Conservation (phyloP, 106 monocot species). For the Dioscorea zingiberensis region DNA sequence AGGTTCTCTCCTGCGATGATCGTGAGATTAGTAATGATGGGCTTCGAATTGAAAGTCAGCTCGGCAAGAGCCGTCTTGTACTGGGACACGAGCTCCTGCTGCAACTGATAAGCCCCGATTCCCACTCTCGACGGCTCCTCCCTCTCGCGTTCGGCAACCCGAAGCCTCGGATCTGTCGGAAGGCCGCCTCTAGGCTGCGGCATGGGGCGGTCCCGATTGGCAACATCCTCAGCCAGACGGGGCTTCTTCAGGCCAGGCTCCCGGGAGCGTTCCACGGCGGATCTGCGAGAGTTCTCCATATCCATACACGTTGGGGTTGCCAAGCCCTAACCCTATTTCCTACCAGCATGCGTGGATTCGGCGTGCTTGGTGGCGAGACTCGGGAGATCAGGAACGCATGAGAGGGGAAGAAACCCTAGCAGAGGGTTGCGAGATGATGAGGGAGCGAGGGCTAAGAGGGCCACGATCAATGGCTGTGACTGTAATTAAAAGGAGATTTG, state of each 20-base stretch:
- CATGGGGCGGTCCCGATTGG: background rate
- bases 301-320: constrained; percentile 16
- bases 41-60: constrained; percentile 97
- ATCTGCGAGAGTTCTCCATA: constrained; percentile 51
- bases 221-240: constrained; percentile 17
- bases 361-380: too few relatives aligned
- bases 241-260: constrained; percentile 32
- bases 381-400: background rate
- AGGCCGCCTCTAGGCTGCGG: background rate
- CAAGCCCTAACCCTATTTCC: constrained; percentile 10
- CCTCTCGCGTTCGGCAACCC: constrained; percentile 1
- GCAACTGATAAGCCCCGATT: constrained; percentile 18
- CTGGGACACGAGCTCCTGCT: constrained; percentile 64
- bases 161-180: constrained; percentile 1
- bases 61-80: constrained; percentile 86
- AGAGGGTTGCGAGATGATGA: background rate
- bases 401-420: background rate
- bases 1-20: constrained; percentile 96
- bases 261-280: constrained; percentile 26
- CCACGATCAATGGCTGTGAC: background rate
- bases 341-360: background rate
- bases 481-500: background rate
- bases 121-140: constrained; percentile 6
- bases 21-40: constrained; percentile 94
- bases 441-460: background rate